These are phyloP conservation scores for Mycena latifolia DNA, from an alignment of 768 basidiomycete species.

Conservation along the genomic window DNA sequence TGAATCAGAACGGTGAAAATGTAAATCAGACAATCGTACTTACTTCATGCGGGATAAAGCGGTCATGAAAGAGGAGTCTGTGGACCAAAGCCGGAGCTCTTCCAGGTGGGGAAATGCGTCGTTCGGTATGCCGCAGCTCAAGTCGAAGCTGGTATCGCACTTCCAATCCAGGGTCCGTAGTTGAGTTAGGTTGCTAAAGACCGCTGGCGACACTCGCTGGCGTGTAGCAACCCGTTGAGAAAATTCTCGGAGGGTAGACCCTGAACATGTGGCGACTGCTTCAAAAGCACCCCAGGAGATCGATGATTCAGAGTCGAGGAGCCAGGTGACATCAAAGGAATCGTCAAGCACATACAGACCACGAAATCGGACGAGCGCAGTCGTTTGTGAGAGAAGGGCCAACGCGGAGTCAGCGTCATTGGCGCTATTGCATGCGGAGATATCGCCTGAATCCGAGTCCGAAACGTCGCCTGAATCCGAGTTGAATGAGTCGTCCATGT, in stretches of 20 bases:
- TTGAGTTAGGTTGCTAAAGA: neutral
- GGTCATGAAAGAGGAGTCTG: neutral
- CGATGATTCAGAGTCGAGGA: neutral
- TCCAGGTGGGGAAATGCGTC: neutral
- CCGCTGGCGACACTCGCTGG: neutral
- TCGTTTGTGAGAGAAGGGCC: neutral
- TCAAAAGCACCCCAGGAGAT: constrained; percentile 18
- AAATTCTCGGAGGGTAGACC: constrained; percentile 6
- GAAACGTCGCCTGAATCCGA: neutral
- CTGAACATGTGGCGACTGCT: neutral
- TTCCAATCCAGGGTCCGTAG: constrained; percentile 7
- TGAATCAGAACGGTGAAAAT: neutral
- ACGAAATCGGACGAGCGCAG: neutral
- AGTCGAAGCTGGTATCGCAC: neutral
- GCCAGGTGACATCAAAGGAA: too few species aligned
- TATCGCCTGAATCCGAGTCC: too few species aligned
- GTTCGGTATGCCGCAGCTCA: too few species aligned
- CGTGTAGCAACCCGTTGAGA: neutral
- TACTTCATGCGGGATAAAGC: constrained; percentile 11
- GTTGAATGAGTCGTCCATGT: neutral
- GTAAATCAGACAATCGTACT: neutral
- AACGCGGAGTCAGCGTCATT: neutral
- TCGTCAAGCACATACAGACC: neutral
- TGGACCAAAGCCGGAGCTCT: neutral
- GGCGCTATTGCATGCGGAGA: neutral